Conservation (phyloP, 169 alveolate genomes). For the Eimeria brunetti region DNA sequence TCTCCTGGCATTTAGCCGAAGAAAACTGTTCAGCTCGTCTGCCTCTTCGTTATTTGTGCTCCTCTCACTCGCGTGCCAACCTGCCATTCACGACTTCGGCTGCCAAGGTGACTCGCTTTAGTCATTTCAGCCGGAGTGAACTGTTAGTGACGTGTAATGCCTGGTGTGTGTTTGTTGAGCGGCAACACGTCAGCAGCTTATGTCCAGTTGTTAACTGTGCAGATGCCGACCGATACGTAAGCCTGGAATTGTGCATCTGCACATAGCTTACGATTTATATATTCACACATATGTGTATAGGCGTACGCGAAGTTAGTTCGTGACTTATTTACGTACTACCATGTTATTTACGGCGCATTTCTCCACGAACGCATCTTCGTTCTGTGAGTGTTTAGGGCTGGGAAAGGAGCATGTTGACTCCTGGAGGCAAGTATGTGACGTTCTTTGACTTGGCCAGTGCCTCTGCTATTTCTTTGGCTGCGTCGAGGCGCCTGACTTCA, state of each 20-base stretch:
- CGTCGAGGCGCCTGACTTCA: conserved; percentile 97
- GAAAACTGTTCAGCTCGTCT: not conserved
- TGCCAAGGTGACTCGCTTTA: not conserved
- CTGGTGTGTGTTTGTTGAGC: not conserved
- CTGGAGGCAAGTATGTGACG: conserved; percentile 89
- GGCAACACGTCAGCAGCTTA: not conserved
- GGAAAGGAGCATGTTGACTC: conserved; percentile 75
- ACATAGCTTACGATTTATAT: not conserved
- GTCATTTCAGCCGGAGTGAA: not conserved
- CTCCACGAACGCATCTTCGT: not conserved
- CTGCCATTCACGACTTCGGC: not conserved
- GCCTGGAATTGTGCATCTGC: conserved; percentile 19
- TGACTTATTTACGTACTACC: not conserved
- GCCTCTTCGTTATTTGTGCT: not conserved
- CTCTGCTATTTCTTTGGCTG: conserved; percentile 98
- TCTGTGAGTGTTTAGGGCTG: conserved; percentile 24
- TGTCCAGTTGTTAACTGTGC: not conserved
- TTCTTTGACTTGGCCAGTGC: conserved; percentile 94
- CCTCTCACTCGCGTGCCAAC: not conserved
- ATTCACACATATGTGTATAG: not conserved
- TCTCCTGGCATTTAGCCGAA: no score
- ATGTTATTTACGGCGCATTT: not conserved
- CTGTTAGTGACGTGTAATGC: not conserved
- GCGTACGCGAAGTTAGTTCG: not conserved
- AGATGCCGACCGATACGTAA: not conserved